These are phyloP conservation scores for Daldinia bambusicola DNA, from an alignment of 495 filamentous ascomycete species.

Conservation along the genomic window DNA sequence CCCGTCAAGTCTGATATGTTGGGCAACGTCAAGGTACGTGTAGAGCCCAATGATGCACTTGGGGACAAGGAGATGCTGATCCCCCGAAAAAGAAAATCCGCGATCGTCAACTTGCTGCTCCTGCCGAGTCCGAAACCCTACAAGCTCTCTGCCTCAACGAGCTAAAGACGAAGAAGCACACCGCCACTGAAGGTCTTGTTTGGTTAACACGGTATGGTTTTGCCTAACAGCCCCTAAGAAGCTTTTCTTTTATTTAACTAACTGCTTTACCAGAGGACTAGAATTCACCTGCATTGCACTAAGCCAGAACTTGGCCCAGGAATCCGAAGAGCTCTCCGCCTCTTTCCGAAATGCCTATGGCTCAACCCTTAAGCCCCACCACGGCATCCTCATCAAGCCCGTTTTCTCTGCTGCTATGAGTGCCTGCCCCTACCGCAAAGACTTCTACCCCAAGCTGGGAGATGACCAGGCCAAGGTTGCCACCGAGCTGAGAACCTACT, in stretches of 20 bases:
- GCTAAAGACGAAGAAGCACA: slow-evolving; percentile 85
- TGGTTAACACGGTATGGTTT: slow-evolving; percentile 84
- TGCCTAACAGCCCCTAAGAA: background rate
- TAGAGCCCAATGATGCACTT: background rate
- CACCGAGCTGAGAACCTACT: slow-evolving; percentile 71
- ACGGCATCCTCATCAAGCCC: slow-evolving; percentile 85
- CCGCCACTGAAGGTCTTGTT: slow-evolving; percentile 85
- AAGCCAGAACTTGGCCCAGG: slow-evolving; percentile 74
- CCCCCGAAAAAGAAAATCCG: slow-evolving; percentile 80
- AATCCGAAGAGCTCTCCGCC: slow-evolving; percentile 75
- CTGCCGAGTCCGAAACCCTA: slow-evolving; percentile 77
- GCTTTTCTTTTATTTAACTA: slow-evolving; percentile 10
- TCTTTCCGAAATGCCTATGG: slow-evolving; percentile 91
- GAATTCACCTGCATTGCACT: slow-evolving; percentile 91
- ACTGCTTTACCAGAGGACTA: slow-evolving; percentile 70
- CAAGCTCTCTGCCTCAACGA: slow-evolving; percentile 88
- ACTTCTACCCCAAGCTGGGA: slow-evolving; percentile 89
- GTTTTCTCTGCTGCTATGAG: slow-evolving; percentile 92
- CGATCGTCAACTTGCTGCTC: slow-evolving; percentile 80
- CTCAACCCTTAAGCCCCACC: slow-evolving; percentile 87
- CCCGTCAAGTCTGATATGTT: slow-evolving; percentile 90
- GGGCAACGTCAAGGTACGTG: slow-evolving; percentile 87
- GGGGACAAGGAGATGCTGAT: slow-evolving; percentile 20
- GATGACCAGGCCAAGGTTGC: slow-evolving; percentile 69
- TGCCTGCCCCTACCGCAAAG: slow-evolving; percentile 88